These are phyloP conservation scores for Podospora pseudoanserina DNA, from an alignment of 495 filamentous ascomycete genomes.

Conservation along the genomic window DNA sequence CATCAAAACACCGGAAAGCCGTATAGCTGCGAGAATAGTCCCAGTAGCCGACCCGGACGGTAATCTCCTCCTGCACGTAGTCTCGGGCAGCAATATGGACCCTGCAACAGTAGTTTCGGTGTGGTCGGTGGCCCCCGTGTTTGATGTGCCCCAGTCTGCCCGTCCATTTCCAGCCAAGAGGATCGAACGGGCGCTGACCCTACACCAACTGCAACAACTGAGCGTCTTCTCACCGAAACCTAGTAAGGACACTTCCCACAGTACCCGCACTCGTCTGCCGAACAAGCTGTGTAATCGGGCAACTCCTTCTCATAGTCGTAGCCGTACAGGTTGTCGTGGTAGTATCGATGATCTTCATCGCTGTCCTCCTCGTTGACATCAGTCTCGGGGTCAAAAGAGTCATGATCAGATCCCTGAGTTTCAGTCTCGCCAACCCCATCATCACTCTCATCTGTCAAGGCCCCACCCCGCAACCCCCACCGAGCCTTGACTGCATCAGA, in stretches of 20 bases:
- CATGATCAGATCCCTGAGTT: background rate
- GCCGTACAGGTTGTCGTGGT: background rate
- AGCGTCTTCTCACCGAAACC: conserved; percentile 17
- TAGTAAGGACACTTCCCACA: conserved; percentile 15
- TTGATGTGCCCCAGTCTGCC: no score
- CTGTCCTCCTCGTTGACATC: background rate
- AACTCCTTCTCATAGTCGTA: background rate
- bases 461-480: background rate
- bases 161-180: no score
- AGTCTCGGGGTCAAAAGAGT: background rate
- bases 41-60: no score
- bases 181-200: no score
- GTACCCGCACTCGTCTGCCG: conserved; percentile 14
- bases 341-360: background rate
- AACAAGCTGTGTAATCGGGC: conserved; percentile 16
- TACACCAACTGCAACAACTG: no score
- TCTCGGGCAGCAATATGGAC: no score
- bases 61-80: no score
- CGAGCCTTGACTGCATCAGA: conserved; percentile 9
- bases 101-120: no score
- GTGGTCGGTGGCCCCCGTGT: no score
- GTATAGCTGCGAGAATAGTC: no score
- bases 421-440: background rate
- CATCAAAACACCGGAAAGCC: no score
- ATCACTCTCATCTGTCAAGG: background rate